Percentiles rank a stretch among this genome's conserved stretches.
These are phyloP conservation scores for Debaryomyces singareniensis DNA, from an alignment of 1,139 yeast genomes.

Conservation along the genomic window DNA sequence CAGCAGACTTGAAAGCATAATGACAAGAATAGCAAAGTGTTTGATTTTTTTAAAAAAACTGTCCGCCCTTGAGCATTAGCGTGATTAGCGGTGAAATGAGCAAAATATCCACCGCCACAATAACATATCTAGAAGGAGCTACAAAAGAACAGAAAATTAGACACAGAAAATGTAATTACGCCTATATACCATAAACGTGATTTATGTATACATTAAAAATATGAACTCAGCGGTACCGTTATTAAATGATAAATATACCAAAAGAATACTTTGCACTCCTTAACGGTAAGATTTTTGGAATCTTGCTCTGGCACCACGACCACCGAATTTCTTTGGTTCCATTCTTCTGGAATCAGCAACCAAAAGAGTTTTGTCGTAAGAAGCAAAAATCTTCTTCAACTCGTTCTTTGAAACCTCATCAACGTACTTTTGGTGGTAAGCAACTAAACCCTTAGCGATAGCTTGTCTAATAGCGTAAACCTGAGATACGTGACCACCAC, in stretches of 20 bases:
- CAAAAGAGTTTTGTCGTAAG: slow-evolving; percentile 99
- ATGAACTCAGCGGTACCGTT: neutral
- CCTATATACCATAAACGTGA: slow-evolving; percentile 3
- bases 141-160: too few species aligned
- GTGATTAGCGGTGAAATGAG: too few species aligned
- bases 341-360: slow-evolving; percentile 99
- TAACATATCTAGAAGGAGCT: too few species aligned
- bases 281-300: slow-evolving; percentile 99
- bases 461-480: slow-evolving; percentile 99
- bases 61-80: too few species aligned
- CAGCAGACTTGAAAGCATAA: too few species aligned
- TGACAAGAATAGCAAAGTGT: too few species aligned
- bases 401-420: slow-evolving; percentile 99
- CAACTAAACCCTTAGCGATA: slow-evolving; percentile 98
- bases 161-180: too few species aligned
- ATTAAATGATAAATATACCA: slow-evolving; percentile 1
- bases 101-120: too few species aligned
- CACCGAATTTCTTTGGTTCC: slow-evolving; percentile 99
- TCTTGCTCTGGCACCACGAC: slow-evolving; percentile 99
- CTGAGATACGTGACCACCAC: slow-evolving; percentile 99
- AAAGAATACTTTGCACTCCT: slow-evolving; percentile 11
- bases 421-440: slow-evolving; percentile 98
- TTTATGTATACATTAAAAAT: slow-evolving; percentile 9
- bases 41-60: too few species aligned
- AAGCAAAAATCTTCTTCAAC: slow-evolving; percentile 94